Conservation (phyloP, 164 flowering plant species). For the Paratinospora sagittata region DNA sequence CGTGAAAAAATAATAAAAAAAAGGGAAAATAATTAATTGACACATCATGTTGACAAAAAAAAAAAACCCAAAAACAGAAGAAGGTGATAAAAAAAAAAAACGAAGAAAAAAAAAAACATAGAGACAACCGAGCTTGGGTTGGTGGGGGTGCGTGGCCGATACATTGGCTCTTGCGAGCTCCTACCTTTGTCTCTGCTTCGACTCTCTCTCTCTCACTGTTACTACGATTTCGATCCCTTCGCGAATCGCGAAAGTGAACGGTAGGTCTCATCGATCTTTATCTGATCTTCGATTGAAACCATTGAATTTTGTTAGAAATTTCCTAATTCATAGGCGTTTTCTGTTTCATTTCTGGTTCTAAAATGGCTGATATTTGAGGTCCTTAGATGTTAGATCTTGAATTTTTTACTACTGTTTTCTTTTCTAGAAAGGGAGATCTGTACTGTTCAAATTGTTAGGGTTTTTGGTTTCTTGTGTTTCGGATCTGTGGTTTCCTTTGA, state of each 20-base stretch:
- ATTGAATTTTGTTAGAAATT: neutral
- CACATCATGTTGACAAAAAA: too few relatives aligned
- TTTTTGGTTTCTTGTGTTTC: neutral
- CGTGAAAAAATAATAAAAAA: too few relatives aligned
- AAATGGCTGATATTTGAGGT: neutral
- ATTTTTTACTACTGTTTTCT: neutral
- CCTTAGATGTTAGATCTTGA: neutral
- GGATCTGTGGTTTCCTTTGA: neutral
- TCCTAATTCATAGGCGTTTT: neutral
- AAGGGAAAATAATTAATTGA: too few relatives aligned
- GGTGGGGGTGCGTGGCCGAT: neutral
- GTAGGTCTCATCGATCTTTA: neutral
- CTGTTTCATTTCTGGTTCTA: neutral
- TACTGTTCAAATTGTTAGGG: neutral
- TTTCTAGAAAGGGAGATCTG: neutral
- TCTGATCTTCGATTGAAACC: neutral
- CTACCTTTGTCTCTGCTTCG: neutral
- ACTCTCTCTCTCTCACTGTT: neutral
- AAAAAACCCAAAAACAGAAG: too few relatives aligned
- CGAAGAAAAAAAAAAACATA: neutral
- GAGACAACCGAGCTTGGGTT: neutral
- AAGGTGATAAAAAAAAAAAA: too few relatives aligned
- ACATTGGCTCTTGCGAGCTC: neutral
- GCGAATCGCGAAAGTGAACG: neutral
- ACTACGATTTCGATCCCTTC: neutral